These are phyloP conservation scores for Gamsiella multidivaricata DNA, from an alignment of 192 early-diverging fungal species.

Conservation along the genomic window DNA sequence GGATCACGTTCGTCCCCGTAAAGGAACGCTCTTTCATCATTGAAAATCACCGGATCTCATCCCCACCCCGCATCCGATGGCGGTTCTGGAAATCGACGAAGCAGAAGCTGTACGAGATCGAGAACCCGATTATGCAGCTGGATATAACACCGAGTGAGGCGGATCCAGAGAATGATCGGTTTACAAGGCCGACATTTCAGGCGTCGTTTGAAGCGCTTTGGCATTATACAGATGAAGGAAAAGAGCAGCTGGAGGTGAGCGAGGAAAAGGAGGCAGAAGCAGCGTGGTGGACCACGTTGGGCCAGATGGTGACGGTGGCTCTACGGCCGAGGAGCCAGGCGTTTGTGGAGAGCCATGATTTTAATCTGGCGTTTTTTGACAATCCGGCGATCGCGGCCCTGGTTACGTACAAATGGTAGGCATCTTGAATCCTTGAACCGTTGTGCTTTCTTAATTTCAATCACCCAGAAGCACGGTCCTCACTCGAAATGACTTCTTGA, in stretches of 20 bases:
- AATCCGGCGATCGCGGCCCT: slow-evolving; percentile 27
- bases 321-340: neutral
- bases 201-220: slow-evolving; percentile 24
- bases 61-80: slow-evolving; percentile 5
- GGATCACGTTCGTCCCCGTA: slow-evolving; percentile 17
- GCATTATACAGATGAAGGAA: neutral
- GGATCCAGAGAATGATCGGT: neutral
- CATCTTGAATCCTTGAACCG: neutral
- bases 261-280: neutral
- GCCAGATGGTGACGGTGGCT: slow-evolving; percentile 1
- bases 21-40: slow-evolving; percentile 13
- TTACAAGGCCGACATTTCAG: neutral
- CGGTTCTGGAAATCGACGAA: slow-evolving; percentile 14
- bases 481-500: too few species aligned
- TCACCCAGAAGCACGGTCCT: too few species aligned
- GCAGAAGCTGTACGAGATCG: neutral
- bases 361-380: slow-evolving; percentile 12
- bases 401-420: slow-evolving; percentile 40
- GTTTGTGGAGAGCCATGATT: slow-evolving; percentile 14
- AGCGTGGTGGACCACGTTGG: slow-evolving; percentile 5
- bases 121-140: slow-evolving; percentile 5
- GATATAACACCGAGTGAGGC: neutral
- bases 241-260: neutral
- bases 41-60: neutral
- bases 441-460: neutral